Evolutionary conservation across 208 protist species (phyloP).

Genomic region (Trypanosoma cruzi): DNA sequence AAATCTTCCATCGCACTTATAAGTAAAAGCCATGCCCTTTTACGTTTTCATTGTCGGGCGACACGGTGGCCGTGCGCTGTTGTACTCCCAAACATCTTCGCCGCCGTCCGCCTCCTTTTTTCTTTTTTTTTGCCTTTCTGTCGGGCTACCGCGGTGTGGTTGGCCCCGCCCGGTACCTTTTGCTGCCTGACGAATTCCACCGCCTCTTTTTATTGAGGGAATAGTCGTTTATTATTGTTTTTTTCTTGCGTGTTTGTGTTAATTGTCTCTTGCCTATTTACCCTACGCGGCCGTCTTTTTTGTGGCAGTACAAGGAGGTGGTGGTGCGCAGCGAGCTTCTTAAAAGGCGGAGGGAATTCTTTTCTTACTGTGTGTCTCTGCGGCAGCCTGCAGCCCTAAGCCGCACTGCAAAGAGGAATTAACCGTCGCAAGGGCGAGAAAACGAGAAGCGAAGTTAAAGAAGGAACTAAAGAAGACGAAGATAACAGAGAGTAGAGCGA

Average conservation of each 20-base stretch:
- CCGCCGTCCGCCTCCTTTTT: not conserved
- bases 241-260: not conserved
- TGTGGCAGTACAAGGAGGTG: not conserved
- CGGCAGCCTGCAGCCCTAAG: too few species aligned
- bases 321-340: not conserved
- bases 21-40: not conserved
- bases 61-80: not conserved
- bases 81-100: not conserved
- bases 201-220: too few species aligned
- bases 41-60: not conserved
- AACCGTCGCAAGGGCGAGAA: not conserved
- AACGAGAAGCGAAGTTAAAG: too few species aligned
- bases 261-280: not conserved
- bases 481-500: constrained; percentile 3
- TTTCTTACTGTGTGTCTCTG: constrained; percentile 1
- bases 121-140: constrained; percentile 23
- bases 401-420: too few species aligned
- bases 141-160: not conserved
- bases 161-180: too few species aligned
- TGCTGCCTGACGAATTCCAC: too few species aligned
- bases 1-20: not conserved
- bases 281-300: not conserved
- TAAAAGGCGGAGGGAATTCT: not conserved
- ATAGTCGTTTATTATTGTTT: not conserved
- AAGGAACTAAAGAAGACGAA: not conserved